Base-by-base conservation (phyloP, 1,284 basidiomycete genomes). In the Heterobasidion parviporum region DNA sequence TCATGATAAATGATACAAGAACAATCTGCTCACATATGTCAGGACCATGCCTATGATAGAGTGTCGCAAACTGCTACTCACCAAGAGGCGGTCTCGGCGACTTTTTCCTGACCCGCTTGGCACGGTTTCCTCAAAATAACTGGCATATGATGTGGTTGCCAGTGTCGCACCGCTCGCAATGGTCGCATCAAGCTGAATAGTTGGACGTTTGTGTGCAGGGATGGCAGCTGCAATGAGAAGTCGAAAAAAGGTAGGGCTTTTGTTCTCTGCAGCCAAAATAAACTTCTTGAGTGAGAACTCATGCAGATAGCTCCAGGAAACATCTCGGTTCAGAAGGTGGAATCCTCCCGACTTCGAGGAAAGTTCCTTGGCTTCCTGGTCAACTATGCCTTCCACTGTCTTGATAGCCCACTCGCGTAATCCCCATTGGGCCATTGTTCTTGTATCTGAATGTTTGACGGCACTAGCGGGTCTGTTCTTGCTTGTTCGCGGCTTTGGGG, bases 21-120 rank as follows among this genome's bases (percentile, higher is more conserved):
- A 57, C 16, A 68, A 54, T 70, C 71, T 35, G 67, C 52, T n/a
- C 12, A 49, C 18, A 18, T 18, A 18, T 16, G 5, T 6, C 15
- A 49, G 15, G 20, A 16, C n/a, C 15, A 12, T 49, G 15, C 12
- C 20, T 6, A 49, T 12, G 1, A 49, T 34, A 52, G 26, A n/a
- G 12, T 41, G 6, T 16, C 8, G 12, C 7, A 26, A 12, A 43
- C n/a, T 12, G 41, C 41, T 10, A 6, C 14, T 35, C n/a, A 35
- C 18, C 18, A 18, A 18, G 18, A 18, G 18, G 18, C 2, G 18
- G 18, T 18, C 18, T 18, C 18, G 2, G 18, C 18, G 2, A 18
- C 18, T 18, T 18, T 52, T n/a, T n/a, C 33, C 34, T 8, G 10
- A 6, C 33, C 26, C n/a, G 2, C 8, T 15, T 52, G 32, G 0